Conservation (phyloP, 2,329 filamentous ascomycete genomes). For the Colletotrichum sp. region DNA sequence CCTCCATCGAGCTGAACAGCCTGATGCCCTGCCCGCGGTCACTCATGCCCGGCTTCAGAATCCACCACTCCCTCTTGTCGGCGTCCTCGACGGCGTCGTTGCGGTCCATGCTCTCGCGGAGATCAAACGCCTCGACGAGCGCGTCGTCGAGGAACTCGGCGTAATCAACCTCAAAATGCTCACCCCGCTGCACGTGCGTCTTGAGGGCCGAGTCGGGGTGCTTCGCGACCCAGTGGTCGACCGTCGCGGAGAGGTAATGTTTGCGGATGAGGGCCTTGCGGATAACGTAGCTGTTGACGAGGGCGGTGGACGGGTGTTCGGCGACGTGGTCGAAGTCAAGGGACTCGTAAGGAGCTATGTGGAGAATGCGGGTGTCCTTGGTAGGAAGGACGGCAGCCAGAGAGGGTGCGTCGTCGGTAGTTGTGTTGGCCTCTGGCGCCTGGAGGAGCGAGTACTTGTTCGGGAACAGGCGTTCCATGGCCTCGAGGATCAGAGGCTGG, state of each 20-base stretch:
- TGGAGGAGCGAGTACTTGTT: constrained; percentile 53
- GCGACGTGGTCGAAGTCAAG: constrained; percentile 83
- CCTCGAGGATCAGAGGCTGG: constrained; percentile 79
- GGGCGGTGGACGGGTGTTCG: constrained; percentile 61
- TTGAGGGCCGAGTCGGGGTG: constrained; percentile 73
- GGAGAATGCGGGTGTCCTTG: constrained; percentile 60
- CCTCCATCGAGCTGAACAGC: constrained; percentile 83
- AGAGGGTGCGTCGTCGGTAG: constrained; percentile 34
- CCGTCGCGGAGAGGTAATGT: constrained; percentile 86
- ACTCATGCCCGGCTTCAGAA: constrained; percentile 97
- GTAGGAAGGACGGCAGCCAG: constrained; percentile 40
- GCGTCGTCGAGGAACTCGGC: constrained; percentile 96
- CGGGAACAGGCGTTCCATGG: constrained; percentile 70
- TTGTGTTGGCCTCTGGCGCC: constrained; percentile 49
- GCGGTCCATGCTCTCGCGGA: constrained; percentile 76
- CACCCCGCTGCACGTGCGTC: constrained; percentile 75
- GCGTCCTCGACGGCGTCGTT: constrained; percentile 50
- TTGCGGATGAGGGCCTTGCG: constrained; percentile 96
- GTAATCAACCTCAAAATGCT: constrained; percentile 94
- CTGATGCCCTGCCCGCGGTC: constrained; percentile 93
- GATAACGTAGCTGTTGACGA: constrained; percentile 92
- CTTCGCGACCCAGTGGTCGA: constrained; percentile 86
- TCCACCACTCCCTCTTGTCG: constrained; percentile 84
- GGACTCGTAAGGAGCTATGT: constrained; percentile 86
- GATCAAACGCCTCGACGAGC: constrained; percentile 85